These are phyloP conservation scores for Tinospora cordifolia DNA, from an alignment of 164 flowering plant species.

Conservation along the genomic window DNA sequence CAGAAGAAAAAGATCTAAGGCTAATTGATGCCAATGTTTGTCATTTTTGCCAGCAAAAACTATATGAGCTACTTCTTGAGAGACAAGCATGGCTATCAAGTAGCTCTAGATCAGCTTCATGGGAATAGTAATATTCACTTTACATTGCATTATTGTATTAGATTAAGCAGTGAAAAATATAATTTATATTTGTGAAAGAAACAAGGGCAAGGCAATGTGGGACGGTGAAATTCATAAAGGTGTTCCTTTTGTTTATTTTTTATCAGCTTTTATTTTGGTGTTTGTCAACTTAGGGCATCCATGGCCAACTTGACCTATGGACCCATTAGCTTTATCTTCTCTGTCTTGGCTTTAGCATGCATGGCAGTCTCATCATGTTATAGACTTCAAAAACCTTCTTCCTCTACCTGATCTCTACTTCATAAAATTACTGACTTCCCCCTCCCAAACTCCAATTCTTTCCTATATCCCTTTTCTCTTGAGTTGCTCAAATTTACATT, in stretches of 20 bases:
- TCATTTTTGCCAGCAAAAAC: not conserved
- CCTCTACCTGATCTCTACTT: not conserved
- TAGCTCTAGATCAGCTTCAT: not conserved
- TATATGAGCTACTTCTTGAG: not conserved
- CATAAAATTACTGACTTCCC: not conserved
- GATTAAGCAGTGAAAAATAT: not conserved
- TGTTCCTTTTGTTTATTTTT: no score
- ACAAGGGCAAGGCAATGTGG: not conserved
- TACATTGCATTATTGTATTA: not conserved
- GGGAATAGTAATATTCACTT: not conserved
- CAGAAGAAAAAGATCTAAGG: not conserved
- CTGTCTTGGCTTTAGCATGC: slow-evolving; percentile 37
- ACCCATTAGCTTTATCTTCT: slow-evolving; percentile 9
- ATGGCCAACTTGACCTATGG: slow-evolving; percentile 23
- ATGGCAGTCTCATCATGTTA: slow-evolving; percentile 18
- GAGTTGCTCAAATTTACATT: not conserved
- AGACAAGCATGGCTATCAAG: not conserved
- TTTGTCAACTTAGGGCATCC: slow-evolving; percentile 29
- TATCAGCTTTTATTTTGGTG: slow-evolving; percentile 10
- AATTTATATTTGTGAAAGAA: not conserved
- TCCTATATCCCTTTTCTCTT: not conserved
- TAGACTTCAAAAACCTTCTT: not conserved
- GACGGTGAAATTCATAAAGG: not conserved
- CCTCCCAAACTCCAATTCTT: slow-evolving; percentile 10
- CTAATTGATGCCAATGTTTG: not conserved